These are phyloP conservation scores for Trichophyton rubrum DNA, from an alignment of 2,329 filamentous ascomycete genomes.

Conservation along the genomic window DNA sequence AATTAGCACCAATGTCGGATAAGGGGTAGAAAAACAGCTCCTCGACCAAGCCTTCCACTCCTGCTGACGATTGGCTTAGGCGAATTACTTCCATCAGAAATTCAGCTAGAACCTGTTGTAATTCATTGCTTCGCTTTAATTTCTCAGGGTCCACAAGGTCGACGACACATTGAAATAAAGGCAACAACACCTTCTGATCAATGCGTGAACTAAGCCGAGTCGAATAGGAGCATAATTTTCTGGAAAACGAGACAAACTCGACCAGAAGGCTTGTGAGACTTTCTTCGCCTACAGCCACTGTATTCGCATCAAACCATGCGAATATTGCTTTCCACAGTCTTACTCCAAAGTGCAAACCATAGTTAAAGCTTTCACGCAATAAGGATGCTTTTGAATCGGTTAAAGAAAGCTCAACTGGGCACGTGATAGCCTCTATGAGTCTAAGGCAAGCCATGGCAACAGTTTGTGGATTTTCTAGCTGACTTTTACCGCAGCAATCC, in stretches of 20 bases:
- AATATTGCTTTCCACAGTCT: slow-evolving; percentile 23
- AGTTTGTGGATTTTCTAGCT: slow-evolving; percentile 20
- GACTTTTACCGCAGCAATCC: slow-evolving; percentile 18
- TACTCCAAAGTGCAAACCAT: slow-evolving; percentile 24
- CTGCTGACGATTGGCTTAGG: slow-evolving; percentile 13
- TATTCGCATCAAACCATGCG: slow-evolving; percentile 18
- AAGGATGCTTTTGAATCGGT: slow-evolving; percentile 15
- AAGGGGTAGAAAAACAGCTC: slow-evolving; percentile 20
- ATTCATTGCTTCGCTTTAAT: slow-evolving; percentile 15
- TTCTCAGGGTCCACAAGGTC: slow-evolving; percentile 20
- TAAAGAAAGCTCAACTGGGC: slow-evolving; percentile 8
- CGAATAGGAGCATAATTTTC: slow-evolving; percentile 16
- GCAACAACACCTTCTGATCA: slow-evolving; percentile 19
- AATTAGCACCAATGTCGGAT: slow-evolving; percentile 16
- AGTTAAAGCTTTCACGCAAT: slow-evolving; percentile 24
- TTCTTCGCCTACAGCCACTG: slow-evolving; percentile 13
- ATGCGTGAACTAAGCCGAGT: slow-evolving; percentile 14
- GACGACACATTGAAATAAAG: slow-evolving; percentile 22
- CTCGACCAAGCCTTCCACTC: slow-evolving; percentile 16
- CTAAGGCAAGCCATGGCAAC: slow-evolving; percentile 18
- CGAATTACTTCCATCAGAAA: slow-evolving; percentile 20
- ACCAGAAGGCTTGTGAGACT: slow-evolving; percentile 14
- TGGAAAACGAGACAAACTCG: slow-evolving; percentile 20
- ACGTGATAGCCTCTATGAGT: slow-evolving; percentile 23
- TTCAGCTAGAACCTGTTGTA: slow-evolving; percentile 22